Evolutionary conservation across 2,329 filamentous ascomycete species (phyloP), one percentile per base, ranked within the genome.

Genomic region (Fusarium burgessii): DNA sequence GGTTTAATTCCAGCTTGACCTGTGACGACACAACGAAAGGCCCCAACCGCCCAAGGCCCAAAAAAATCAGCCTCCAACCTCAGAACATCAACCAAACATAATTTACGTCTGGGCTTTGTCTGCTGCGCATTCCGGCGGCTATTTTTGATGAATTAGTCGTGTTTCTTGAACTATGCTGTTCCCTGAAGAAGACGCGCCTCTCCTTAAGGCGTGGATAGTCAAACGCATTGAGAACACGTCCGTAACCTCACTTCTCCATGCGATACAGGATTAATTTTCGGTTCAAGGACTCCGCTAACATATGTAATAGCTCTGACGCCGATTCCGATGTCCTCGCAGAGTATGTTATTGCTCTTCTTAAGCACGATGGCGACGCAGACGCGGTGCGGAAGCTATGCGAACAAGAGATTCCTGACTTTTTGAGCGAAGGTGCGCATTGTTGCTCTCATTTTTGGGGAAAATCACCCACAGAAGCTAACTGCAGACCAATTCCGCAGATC

Each of bases 271-370:
- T 51, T 40, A 29, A 35, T 29, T 51, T 33, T 42, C 65, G 51
- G 43, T 36, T 35, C 42, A 45, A 42, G 40, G 42, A 32, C 33
- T 52, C 36, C 20, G 55, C 65, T 72, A 45, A 76, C 64, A 45
- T 29, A n/a, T 15, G 23, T 56, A 73, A 49, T 69, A 93, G 92
- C 57, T 93, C 92, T 32, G 92, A 95, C 76, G 92, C 92, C 54
- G 93, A 96, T 78, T 88, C 91, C 35, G 93, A 94, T 76, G 92
- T 95, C 8, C 89, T 96, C 6, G 93, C 92, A 49, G 93, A 96
- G 75, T 96, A 95, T 78, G 91, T 95, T n/a, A 85, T 95, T 67
- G 93, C 92, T 10, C 87, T 96, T 23, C 82, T 95, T 47, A 88
- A 89, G 69, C 90, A 92, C 67, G 91, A 94, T 71, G 91, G 91